Evolutionary conservation across 2,329 filamentous ascomycete genomes (phyloP).

Genomic region (Hypoxylon sp.): DNA sequence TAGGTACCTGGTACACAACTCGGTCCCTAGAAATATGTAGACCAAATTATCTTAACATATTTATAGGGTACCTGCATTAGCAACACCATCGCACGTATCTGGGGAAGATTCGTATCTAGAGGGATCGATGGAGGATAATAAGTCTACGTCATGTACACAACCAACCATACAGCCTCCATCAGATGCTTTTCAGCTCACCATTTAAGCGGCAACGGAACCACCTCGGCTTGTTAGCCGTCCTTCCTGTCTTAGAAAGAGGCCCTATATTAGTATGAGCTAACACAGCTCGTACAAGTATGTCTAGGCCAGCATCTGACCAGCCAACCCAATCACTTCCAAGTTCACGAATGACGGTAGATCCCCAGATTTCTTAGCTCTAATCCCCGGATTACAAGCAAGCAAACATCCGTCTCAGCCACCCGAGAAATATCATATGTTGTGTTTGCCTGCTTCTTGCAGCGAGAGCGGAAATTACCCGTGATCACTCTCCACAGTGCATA

Average conservation of each 20-base stretch:
- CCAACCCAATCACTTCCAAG: not conserved
- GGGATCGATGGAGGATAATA: not conserved
- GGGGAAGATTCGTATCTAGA: not conserved
- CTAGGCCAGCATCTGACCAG: not conserved
- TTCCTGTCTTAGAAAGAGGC: not conserved
- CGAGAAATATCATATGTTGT: not conserved
- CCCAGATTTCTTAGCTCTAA: constrained; percentile 8
- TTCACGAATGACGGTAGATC: not conserved
- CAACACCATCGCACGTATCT: not conserved
- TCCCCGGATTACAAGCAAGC: not conserved
- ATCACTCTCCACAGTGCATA: not conserved
- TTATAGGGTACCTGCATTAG: constrained; percentile 5
- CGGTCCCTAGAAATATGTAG: too few relatives aligned
- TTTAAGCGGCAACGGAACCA: not conserved
- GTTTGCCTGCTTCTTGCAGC: not conserved
- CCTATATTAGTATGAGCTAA: not conserved
- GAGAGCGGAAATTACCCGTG: not conserved
- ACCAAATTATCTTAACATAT: not conserved
- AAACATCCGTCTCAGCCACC: not conserved
- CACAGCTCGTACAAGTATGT: not conserved
- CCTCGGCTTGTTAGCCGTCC: constrained; percentile 11
- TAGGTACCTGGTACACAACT: too few relatives aligned
- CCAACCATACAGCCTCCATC: constrained; percentile 1
- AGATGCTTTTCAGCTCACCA: constrained; percentile 9
- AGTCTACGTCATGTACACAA: not conserved